Base-by-base conservation (phyloP, 306 rosid species). In the Ormosia semicastrata region DNA sequence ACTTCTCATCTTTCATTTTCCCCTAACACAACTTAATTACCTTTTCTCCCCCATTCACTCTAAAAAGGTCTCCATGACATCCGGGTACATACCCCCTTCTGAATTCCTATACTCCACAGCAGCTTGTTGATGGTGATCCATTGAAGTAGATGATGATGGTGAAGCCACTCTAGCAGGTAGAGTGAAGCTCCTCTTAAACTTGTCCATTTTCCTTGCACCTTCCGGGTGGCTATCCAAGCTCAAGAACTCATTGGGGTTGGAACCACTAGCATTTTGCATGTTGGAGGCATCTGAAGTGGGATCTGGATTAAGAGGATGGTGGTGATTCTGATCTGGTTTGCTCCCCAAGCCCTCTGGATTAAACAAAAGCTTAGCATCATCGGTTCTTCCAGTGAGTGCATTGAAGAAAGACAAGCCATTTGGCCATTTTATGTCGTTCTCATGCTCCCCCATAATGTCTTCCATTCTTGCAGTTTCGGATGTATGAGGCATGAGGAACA, bases 391-490 rank as follows among this genome's bases (percentile, higher is more conserved):
- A 0, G 98, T 96, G 37, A 96, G 89, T 5, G 99, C 97, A 66
- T 86, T 96, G 87, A 92, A 94, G 89, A 96, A 88, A 50, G 99
- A 88, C 89, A 91, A 36, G 0, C 97, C 98, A 65, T 91, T 96
- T 0, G 97, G 99, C 99, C 99, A 96, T 70, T 96, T 96, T 65
- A 96, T 89, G 69, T 96, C 98, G 39, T 53, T 84, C 71, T 94
- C 98, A 60, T 91, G 97, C 81, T 86, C 95, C 29, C 91, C 94
- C 90, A 92, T 84, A 91, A 89, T 86, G 64, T 86, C 97, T 78
- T 91, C 99, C 15, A 95, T 88, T 81, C 92, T 88, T 24, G 90
- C 76, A 6, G 86, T 39, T 63, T 92, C 96, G 0, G 92, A 81
- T 6, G 94, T 82, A 83, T 91, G 98, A 39, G 97, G 97, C 75